Percentiles rank a stretch among this genome's conserved stretches.
Conservation (phyloP, 768 basidiomycete species). For the Tulasnella sp. region DNA sequence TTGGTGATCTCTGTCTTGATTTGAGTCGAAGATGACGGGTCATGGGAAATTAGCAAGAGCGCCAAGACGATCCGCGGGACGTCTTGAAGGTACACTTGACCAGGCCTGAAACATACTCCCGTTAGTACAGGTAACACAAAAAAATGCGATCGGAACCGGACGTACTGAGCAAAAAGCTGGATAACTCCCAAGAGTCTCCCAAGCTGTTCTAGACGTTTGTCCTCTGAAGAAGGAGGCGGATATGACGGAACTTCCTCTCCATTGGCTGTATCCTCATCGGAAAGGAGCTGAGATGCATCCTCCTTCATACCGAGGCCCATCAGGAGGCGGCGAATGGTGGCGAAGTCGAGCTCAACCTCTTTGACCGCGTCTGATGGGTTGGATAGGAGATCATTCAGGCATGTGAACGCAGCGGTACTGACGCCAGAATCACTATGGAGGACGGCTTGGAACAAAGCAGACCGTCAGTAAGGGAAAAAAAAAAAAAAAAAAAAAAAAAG, state of each 20-base stretch:
- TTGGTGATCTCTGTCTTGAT: background rate
- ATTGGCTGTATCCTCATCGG: background rate
- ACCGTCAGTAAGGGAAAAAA: background rate
- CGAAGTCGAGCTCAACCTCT: conserved; percentile 10
- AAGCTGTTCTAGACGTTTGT: background rate
- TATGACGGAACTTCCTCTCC: background rate
- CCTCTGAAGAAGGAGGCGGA: background rate
- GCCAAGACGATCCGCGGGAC: conserved; percentile 10
- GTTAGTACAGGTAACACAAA: background rate
- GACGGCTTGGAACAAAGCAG: conserved; percentile 1
- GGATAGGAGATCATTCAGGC: background rate
- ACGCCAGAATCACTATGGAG: background rate
- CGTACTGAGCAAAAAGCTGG: conserved; percentile 1
- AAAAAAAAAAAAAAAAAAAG: too few relatives aligned
- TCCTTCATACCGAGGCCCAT: background rate
- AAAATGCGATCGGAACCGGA: background rate
- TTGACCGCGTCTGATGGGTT: background rate
- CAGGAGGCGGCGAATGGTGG: conserved; percentile 6
- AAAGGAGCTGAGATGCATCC: background rate
- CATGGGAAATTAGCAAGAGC: conserved; percentile 2
- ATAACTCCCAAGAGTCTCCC: background rate
- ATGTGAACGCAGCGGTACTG: background rate
- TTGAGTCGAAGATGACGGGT: background rate
- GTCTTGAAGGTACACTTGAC: background rate
- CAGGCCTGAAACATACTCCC: background rate